Evolutionary conservation across 345 rosid species (phyloP).

Genomic region (Passiflora organensis): DNA sequence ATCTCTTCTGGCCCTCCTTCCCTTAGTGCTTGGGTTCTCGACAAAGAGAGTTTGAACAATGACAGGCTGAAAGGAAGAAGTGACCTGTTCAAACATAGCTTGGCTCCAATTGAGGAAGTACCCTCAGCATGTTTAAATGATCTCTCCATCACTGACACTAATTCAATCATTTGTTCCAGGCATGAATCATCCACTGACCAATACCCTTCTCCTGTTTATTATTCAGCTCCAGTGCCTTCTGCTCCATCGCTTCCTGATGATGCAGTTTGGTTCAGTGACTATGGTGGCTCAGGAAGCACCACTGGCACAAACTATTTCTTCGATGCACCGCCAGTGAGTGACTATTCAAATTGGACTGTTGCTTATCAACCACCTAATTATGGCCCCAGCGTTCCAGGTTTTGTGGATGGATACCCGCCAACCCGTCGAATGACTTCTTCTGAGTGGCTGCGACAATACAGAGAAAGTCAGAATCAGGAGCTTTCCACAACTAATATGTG

Average conservation of each 20-base stretch:
- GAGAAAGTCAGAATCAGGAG: conserved; percentile 60
- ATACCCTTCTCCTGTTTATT: conserved; percentile 38
- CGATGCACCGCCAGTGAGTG: conserved; percentile 25
- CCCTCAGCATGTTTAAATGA: conserved; percentile 44
- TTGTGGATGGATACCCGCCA: conserved; percentile 41
- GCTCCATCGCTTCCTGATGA: conserved; percentile 87
- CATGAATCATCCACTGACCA: conserved; percentile 25
- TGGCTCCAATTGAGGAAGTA: conserved; percentile 54
- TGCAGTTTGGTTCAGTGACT: conserved; percentile 50
- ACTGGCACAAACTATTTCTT: conserved; percentile 29
- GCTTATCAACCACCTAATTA: conserved; percentile 25
- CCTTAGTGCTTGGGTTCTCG: conserved; percentile 73
- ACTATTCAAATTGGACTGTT: conserved; percentile 34
- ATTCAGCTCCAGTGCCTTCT: conserved; percentile 68
- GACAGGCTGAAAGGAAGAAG: conserved; percentile 35
- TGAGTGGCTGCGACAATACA: conserved; percentile 91
- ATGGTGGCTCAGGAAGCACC: conserved; percentile 15
- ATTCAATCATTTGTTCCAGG: conserved; percentile 17
- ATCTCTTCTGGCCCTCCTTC: conserved; percentile 78
- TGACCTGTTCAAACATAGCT: conserved; percentile 27
- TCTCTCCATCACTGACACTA: conserved; percentile 41
- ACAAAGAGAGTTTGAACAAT: conserved; percentile 31
- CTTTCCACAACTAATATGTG: conserved; percentile 20
- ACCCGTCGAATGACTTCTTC: conserved; percentile 61
- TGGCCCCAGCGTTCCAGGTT: conserved; percentile 26